Base-by-base conservation (phyloP, 371 early-diverging fungal species). In the Syncephalis plumigaleata region DNA sequence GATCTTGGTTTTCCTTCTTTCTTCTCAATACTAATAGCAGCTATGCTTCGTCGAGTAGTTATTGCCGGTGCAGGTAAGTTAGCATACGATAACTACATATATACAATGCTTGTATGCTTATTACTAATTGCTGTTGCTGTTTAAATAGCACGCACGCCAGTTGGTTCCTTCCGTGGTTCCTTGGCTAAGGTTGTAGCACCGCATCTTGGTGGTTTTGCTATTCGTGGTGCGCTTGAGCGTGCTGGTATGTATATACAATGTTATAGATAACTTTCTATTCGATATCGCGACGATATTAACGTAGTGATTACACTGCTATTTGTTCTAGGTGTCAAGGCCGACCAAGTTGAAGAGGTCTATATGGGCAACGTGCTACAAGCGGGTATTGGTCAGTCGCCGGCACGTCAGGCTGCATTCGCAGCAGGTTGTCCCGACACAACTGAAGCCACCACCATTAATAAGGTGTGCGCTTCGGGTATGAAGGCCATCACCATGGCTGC, bases 401-500 rank as follows among this genome's bases (percentile, higher is more conserved):
- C 91, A 8, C 78, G 90, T 44, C 92, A 91, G 63, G 87, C 72
- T 39, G 68, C 70, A 44, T 57, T 84, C 18, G 67, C 55, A 52
- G 81, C 85, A n/a, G 79, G 55, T 51, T 89, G 59, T 48, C 75
- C 86, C 48, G 73, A 75, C 51, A 64, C 75, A 9, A 84, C 84
- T 20, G 82, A 82, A 39, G 80, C 84, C 21, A 90, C 89, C 2
- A 87, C 91, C 21, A 71, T 93, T 55, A 92, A 92, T 68, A 92
- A 92, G 64, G 91, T 91, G 17, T 95, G 96, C 63, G 91, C 88
- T 8, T 84, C 85, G 4, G 96, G 91, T 18, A 79, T 91, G 84
- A 94, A 95, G 66, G 70, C 86, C 1, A 66, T 83, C 36, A 81
- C 73, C 64, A 50, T 84, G 57, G 85, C 81, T 13, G 59, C 84